Conservation (phyloP, 768 basidiomycete genomes). For the Nidula microcarpa region DNA sequence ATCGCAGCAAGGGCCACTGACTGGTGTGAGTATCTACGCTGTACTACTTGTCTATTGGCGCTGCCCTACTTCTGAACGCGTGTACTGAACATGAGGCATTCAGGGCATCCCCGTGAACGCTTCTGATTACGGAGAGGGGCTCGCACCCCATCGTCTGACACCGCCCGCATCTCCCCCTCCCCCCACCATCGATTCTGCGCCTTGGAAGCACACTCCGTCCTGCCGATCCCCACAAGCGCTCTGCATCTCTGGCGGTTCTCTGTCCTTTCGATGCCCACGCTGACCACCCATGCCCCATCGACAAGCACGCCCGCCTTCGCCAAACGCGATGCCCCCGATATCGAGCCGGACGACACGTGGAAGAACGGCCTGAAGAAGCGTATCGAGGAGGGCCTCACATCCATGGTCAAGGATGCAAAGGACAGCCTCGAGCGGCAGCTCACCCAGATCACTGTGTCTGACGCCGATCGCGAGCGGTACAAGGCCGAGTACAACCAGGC, state of each 20-base stretch:
- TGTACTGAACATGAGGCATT: conserved; percentile 57
- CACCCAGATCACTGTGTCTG: conserved; percentile 31
- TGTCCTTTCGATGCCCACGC: conserved; percentile 31
- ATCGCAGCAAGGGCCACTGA: conserved; percentile 5
- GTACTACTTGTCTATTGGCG: background rate
- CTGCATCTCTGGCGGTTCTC: conserved; percentile 7
- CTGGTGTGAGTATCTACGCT: conserved; percentile 20
- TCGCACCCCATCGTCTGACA: conserved; percentile 12
- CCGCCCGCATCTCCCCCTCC: conserved; percentile 7
- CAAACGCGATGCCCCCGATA: conserved; percentile 24
- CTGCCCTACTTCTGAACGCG: conserved; percentile 31
- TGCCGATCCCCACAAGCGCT: conserved; percentile 9
- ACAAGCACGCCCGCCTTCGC: conserved; percentile 11
- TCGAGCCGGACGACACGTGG: conserved; percentile 57
- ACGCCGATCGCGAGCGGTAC: conserved; percentile 27
- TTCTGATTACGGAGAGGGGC: conserved; percentile 20
- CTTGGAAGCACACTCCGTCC: conserved; percentile 9
- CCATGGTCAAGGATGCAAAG: conserved; percentile 60
- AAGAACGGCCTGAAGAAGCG: conserved; percentile 37
- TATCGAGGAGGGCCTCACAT: conserved; percentile 44
- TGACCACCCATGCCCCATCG: conserved; percentile 21
- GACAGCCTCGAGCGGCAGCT: conserved; percentile 52
- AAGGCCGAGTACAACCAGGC: conserved; percentile 31
- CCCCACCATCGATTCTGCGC: conserved; percentile 11
- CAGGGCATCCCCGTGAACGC: conserved; percentile 38